Conservation (phyloP, 1,139 yeast species). For the Saccharomyces hybrid region DNA sequence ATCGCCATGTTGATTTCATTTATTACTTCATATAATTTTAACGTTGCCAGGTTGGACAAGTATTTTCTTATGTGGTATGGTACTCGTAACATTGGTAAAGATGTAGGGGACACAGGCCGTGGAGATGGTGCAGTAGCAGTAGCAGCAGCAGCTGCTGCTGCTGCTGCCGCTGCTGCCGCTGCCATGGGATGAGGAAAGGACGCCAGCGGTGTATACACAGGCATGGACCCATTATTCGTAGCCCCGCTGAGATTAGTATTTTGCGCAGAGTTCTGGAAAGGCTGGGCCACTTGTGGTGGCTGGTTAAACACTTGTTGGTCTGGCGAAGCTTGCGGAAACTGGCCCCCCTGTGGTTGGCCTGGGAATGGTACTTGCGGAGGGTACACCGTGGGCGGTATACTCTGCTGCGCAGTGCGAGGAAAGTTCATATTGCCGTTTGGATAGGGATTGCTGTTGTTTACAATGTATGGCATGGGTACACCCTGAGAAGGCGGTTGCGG, state of each 20-base stretch:
- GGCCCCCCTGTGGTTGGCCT: background rate
- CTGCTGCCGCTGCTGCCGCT: conserved; percentile 18
- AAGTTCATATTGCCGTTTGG: background rate
- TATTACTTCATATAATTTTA: conserved; percentile 16
- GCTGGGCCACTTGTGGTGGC: background rate
- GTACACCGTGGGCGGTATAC: background rate
- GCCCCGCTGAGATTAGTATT: background rate
- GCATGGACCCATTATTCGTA: background rate
- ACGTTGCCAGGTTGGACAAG: conserved; percentile 18
- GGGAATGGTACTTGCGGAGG: background rate
- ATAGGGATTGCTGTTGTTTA: background rate
- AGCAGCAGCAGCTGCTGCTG: conserved; percentile 17
- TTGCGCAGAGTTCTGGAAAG: background rate
- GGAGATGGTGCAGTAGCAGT: conserved; percentile 6
- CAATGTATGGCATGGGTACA: background rate
- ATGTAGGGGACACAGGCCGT: conserved; percentile 2
- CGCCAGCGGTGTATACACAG: background rate
- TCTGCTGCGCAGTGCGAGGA: background rate
- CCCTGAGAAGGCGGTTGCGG: background rate
- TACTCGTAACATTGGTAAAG: conserved; percentile 4
- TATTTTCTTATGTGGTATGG: conserved; percentile 13
- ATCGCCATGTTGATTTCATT: conserved; percentile 16
- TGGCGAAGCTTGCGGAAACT: background rate
- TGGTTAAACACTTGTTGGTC: background rate
- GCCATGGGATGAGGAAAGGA: conserved; percentile 5